Evolutionary conservation across 1,284 basidiomycete species (phyloP).

Genomic region (Apiotrichum siamense): DNA sequence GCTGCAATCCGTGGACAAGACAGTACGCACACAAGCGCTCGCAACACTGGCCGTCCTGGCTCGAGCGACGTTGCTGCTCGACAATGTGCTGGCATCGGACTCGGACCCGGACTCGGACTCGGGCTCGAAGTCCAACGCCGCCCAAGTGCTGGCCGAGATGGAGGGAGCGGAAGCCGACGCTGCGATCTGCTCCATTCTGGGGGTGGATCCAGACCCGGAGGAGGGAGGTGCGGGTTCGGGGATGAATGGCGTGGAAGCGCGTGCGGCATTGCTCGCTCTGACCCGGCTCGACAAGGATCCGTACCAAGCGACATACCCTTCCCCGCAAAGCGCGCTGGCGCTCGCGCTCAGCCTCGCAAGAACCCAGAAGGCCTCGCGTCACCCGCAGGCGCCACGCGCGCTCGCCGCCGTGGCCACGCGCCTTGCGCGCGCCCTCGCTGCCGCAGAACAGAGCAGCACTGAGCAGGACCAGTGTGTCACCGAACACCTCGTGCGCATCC

Average conservation of each 20-base stretch:
- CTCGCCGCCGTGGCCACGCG: neutral
- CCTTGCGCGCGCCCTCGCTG: neutral
- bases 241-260: neutral
- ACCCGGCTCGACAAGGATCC: neutral
- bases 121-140: too few relatives aligned
- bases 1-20: neutral
- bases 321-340: neutral
- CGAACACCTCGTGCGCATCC: slow-evolving; percentile 4
- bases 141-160: neutral
- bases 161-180: neutral
- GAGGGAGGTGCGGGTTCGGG: too few relatives aligned
- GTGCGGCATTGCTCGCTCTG: neutral
- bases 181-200: slow-evolving; percentile 3
- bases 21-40: neutral
- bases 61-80: neutral
- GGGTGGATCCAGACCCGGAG: too few relatives aligned
- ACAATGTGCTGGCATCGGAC: neutral
- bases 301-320: neutral
- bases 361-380: neutral
- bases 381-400: slow-evolving; percentile 4
- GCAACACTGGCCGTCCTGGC: neutral
- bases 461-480: neutral
- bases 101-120: too few relatives aligned
- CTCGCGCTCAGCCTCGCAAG: slow-evolving; percentile 1
- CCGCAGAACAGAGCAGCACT: neutral